A percentile compares a stretch with the other conserved stretches of the same genome.
These are phyloP conservation scores for Heimioporus sp. DNA, from an alignment of 768 basidiomycete genomes.

Conservation along the genomic window DNA sequence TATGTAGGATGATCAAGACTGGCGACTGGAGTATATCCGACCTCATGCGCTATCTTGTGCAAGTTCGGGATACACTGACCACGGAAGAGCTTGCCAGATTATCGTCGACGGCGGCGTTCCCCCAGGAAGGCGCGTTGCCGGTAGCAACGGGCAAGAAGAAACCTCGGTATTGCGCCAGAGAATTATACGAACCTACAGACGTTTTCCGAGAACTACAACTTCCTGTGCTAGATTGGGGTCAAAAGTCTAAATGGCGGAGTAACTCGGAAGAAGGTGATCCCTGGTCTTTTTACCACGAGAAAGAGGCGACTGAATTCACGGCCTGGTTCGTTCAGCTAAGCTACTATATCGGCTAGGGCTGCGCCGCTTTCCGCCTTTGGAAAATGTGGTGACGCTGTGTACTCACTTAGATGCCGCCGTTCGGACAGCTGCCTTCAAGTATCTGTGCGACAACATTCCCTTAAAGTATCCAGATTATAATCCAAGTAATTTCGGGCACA, in stretches of 20 bases:
- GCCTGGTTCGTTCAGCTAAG: constrained; percentile 51
- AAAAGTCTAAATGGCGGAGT: constrained; percentile 70
- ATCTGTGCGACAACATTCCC: constrained; percentile 73
- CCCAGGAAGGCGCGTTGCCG: constrained; percentile 43
- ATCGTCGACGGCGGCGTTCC: constrained; percentile 71
- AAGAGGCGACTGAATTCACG: constrained; percentile 2
- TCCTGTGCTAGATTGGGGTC: constrained; percentile 88
- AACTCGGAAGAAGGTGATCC: constrained; percentile 81
- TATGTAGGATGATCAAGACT: constrained; percentile 76
- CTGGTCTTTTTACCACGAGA: background rate
- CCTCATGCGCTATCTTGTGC: constrained; percentile 83
- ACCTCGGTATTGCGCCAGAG: constrained; percentile 57
- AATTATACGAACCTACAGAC: constrained; percentile 84
- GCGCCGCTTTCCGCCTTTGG: constrained; percentile 64
- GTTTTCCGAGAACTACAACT: constrained; percentile 69
- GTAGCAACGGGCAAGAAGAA: constrained; percentile 33
- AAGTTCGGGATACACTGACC: constrained; percentile 64
- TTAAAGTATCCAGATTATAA: constrained; percentile 60
- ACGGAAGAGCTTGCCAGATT: constrained; percentile 56
- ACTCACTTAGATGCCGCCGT: constrained; percentile 49
- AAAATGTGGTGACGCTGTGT: constrained; percentile 66
- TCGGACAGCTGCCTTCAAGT: constrained; percentile 68
- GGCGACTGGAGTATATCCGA: constrained; percentile 89
- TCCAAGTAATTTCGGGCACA: constrained; percentile 48
- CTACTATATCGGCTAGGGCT: constrained; percentile 74